Base-by-base conservation (phyloP, 495 filamentous ascomycete genomes). In the Penicillium taxi region DNA sequence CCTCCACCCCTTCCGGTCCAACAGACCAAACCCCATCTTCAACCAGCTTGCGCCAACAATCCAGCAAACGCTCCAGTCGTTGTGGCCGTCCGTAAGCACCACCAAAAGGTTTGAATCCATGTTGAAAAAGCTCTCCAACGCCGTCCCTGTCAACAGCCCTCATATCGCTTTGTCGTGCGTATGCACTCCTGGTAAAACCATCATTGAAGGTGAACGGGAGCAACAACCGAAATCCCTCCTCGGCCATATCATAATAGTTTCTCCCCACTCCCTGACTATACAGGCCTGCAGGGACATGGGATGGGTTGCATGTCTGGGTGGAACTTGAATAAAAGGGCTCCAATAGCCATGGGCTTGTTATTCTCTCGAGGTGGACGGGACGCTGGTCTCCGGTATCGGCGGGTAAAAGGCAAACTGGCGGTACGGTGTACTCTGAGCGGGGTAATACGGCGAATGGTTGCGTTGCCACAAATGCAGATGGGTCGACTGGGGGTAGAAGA, bases 221-320 rank as follows among this genome's bases (percentile, higher is more conserved):
- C 14, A 52, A 37, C 9, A 52, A 37, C 28, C 28, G 40, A 37
- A 52, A 52, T 37, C 44, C 48, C 9, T 48, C 44, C 33, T 52
- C 48, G 9, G 31, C 44, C 26, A 30, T 13, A 2, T 52, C 44
- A 33, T 4, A 9, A 1, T 18, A 13, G 21, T 33, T 35, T 38
- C 44, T 46, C 17, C 35, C 26, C 14, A 48, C 40, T 22, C 18
- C 35, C 28, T 24, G 26, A 39, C 35, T 52, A 40, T 48, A 52
- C 7, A 52, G 34, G 21, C 48, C 48, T 35, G 36, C 42, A 39
- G 42, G 31, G 35, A 45, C 26, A 21, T 26, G 31, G 31, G 42
- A 45, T 21, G 42, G 42, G 9, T 24, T 45, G 11, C 7, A 17
- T 2, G 15, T 45, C 6, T 39, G n/a, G 17, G 36, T 45, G 30